Conservation (phyloP, 768 basidiomycete species). For the Imleria badia region DNA sequence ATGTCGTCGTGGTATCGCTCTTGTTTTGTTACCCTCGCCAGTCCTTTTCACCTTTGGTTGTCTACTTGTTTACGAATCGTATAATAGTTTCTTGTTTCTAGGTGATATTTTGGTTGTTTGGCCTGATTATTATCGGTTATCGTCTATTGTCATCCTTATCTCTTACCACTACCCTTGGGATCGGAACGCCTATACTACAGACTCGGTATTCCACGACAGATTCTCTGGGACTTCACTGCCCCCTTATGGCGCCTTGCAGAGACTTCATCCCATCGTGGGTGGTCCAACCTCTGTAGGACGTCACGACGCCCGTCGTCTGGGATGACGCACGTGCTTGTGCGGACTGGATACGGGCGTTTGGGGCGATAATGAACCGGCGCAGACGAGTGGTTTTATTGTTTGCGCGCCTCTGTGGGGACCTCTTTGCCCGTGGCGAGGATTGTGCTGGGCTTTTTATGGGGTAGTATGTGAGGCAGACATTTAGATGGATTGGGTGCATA, state of each 20-base stretch:
- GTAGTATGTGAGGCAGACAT: slow-evolving; percentile 87
- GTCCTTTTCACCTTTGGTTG: background rate
- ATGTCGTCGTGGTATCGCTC: background rate
- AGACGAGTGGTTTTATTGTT: slow-evolving; percentile 45
- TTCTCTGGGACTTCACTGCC: slow-evolving; percentile 1
- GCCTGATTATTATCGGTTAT: slow-evolving; percentile 6
- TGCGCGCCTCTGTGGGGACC: slow-evolving; percentile 73
- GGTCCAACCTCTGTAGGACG: slow-evolving; percentile 11
- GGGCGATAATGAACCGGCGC: slow-evolving; percentile 37
- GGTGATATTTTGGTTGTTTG: background rate
- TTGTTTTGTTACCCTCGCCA: background rate
- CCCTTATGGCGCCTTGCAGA: slow-evolving; percentile 9
- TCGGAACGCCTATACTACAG: background rate
- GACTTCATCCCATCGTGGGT: background rate
- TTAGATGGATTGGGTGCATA: too few relatives aligned
- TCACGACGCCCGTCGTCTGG: slow-evolving; percentile 6
- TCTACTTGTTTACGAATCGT: slow-evolving; percentile 4
- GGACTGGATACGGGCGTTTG: too few relatives aligned
- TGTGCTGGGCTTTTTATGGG: slow-evolving; percentile 60
- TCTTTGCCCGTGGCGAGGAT: slow-evolving; percentile 69
- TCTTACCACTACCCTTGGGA: background rate
- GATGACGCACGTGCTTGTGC: slow-evolving; percentile 21
- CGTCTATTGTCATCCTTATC: background rate
- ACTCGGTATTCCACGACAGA: background rate
- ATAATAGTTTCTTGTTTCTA: slow-evolving; percentile 12